Evolutionary conservation across 1,284 basidiomycete genomes (phyloP).

Genomic region (Cerioporus squamosus): DNA sequence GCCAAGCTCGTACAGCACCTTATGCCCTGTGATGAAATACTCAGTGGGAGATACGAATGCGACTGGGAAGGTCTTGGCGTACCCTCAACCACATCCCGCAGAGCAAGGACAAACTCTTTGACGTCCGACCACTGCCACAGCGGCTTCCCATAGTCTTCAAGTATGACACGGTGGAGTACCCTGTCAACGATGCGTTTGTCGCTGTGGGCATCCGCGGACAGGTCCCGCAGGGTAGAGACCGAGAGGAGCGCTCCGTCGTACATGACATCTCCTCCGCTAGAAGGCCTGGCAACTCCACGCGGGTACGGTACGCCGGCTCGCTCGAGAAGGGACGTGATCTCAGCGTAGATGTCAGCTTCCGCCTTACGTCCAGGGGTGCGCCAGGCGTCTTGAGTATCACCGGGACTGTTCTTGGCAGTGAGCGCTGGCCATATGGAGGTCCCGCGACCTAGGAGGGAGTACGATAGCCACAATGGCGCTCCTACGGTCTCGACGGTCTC

Average conservation of each 20-base stretch:
- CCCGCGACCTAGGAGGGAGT: too few species aligned
- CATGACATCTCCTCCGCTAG: background rate
- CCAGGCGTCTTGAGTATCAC: background rate
- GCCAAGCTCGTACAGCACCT: background rate
- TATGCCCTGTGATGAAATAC: background rate
- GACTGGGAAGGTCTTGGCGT: background rate
- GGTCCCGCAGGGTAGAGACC: background rate
- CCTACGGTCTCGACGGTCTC: background rate
- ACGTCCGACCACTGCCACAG: background rate
- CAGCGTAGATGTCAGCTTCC: background rate
- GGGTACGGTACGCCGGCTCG: too few species aligned
- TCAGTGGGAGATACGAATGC: background rate
- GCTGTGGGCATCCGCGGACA: background rate
- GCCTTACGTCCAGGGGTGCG: background rate
- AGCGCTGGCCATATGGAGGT: background rate
- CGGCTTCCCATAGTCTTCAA: background rate
- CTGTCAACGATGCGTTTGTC: background rate
- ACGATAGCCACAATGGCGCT: too few species aligned
- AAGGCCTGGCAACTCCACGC: too few species aligned
- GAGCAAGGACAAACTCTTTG: background rate
- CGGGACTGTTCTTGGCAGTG: background rate
- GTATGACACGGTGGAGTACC: background rate
- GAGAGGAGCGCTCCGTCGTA: background rate
- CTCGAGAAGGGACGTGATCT: background rate
- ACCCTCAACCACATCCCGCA: background rate